Base-by-base conservation (phyloP, 345 rosid species). In the Gossypium bickii region DNA sequence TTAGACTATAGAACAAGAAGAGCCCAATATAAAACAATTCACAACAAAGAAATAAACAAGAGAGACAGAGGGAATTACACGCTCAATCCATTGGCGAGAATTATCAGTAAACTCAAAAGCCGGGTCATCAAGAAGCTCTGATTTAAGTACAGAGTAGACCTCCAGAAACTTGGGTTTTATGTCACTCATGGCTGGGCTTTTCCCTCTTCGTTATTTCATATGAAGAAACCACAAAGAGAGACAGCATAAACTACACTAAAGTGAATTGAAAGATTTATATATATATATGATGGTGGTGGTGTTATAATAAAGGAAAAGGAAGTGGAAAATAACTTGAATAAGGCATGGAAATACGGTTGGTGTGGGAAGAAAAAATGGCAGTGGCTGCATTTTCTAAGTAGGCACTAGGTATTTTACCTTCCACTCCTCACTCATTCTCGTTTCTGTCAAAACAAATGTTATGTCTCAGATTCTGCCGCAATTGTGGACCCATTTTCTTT, bases 71-170 rank as follows among this genome's bases (percentile, higher is more conserved):
- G 16, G 55, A 77, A 34, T 29, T 82, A 88, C 98, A 77, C 82
- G 78, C 1, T 89, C 89, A 55, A 94, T 90, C 98, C 98, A 90
- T 76, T 84, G 89, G 62, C 90, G 89, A 51, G 97, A 85, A 80
- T 80, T 86, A 56, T 90, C 83, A 10, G 88, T 79, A 87, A 91
- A 92, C 64, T 91, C 97, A 80, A 93, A 92, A 71, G 95, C 84
- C 57, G 98, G 90, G 53, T 94, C 98, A 15, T 84, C 56, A n/a
- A 94, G 90, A 49, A 94, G 93, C 79, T 91, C 96, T 43, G 81
- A 80, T 81, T 92, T 94, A 65, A 94, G 86, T 4, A 29, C 72
- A 27, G 44, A 10, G 59, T 25, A 69, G 59, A 51, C 72, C 24
- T 51, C 72, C 72, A 49, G 17, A 49, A 69, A 69, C 44, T 51